These are phyloP conservation scores for Aspergillus transmontanensis DNA, from an alignment of 2,329 filamentous ascomycete genomes.

Conservation along the genomic window DNA sequence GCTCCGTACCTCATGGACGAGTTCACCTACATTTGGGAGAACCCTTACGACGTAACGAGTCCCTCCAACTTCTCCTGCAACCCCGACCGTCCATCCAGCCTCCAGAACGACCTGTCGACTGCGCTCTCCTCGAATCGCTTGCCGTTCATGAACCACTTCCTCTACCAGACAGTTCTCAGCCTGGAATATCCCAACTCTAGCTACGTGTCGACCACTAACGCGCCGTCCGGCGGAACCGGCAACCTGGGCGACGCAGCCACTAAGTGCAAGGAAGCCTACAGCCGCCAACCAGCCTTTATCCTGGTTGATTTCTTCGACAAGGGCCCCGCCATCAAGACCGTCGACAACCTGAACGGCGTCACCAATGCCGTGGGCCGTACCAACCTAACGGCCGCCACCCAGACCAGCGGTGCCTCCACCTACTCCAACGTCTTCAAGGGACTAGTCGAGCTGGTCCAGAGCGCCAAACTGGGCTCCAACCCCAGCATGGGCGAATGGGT, in stretches of 20 bases:
- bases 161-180: slow-evolving; percentile 59
- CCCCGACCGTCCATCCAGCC: slow-evolving; percentile 63
- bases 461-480: slow-evolving; percentile 39
- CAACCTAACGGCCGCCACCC: slow-evolving; percentile 30
- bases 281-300: slow-evolving; percentile 68
- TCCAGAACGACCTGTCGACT: slow-evolving; percentile 48
- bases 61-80: slow-evolving; percentile 71
- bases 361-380: slow-evolving; percentile 47
- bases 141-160: slow-evolving; percentile 80
- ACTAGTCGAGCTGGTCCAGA: slow-evolving; percentile 39
- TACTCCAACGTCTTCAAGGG: slow-evolving; percentile 41
- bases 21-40: slow-evolving; percentile 67
- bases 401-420: slow-evolving; percentile 30
- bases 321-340: slow-evolving; percentile 68
- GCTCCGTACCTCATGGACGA: slow-evolving; percentile 50
- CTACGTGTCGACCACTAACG: slow-evolving; percentile 67
- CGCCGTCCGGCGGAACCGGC: slow-evolving; percentile 58
- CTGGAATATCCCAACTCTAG: slow-evolving; percentile 65
- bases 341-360: slow-evolving; percentile 69
- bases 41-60: slow-evolving; percentile 64
- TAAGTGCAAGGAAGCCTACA: slow-evolving; percentile 61
- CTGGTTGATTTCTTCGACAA: slow-evolving; percentile 80
- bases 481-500: slow-evolving; percentile 47
- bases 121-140: slow-evolving; percentile 64
- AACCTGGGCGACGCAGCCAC: slow-evolving; percentile 52